Percentiles rank a stretch among this genome's conserved stretches.
Evolutionary conservation across 202 grass and related monocot species (phyloP).

Genomic region (Alloteropsis angusta): DNA sequence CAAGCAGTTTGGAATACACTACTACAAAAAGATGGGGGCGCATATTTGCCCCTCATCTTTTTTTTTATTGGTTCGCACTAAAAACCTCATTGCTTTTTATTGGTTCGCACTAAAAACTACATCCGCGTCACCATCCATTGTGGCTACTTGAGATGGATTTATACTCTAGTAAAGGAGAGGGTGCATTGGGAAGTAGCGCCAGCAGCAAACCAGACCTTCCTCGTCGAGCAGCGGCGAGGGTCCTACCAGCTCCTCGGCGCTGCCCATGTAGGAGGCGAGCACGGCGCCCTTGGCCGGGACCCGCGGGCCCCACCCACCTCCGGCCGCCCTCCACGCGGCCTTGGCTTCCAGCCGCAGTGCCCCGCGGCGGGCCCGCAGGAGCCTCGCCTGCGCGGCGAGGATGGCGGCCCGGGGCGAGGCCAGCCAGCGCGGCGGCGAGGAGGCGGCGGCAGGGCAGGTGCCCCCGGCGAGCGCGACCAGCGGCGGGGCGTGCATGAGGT

Average conservation of each 20-base stretch:
- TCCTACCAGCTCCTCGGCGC: slow-evolving; percentile 70
- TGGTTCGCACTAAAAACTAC: no score
- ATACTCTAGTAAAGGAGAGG: neutral
- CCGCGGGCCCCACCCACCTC: slow-evolving; percentile 18
- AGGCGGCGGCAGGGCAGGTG: neutral
- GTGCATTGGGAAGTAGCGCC: neutral
- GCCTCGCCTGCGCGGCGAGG: slow-evolving; percentile 25
- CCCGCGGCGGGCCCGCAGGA: slow-evolving; percentile 21
- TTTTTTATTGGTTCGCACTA: neutral
- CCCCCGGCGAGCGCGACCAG: slow-evolving; percentile 34
- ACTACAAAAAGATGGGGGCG: neutral
- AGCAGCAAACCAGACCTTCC: slow-evolving; percentile 44
- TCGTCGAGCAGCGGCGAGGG: slow-evolving; percentile 41
- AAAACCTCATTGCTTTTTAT: neutral
- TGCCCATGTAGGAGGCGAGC: slow-evolving; percentile 72
- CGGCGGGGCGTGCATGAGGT: slow-evolving; percentile 31
- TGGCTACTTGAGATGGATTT: neutral
- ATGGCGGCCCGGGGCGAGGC: slow-evolving; percentile 25
- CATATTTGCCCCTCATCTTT: neutral
- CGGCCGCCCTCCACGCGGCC: slow-evolving; percentile 38
- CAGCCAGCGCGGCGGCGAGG: neutral
- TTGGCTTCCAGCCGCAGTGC: slow-evolving; percentile 27
- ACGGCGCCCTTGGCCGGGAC: slow-evolving; percentile 50
- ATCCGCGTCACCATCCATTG: neutral
- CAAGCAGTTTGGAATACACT: neutral